These are phyloP conservation scores for Limonomyces culmigenus DNA, from an alignment of 1,284 basidiomycete genomes.

Conservation along the genomic window DNA sequence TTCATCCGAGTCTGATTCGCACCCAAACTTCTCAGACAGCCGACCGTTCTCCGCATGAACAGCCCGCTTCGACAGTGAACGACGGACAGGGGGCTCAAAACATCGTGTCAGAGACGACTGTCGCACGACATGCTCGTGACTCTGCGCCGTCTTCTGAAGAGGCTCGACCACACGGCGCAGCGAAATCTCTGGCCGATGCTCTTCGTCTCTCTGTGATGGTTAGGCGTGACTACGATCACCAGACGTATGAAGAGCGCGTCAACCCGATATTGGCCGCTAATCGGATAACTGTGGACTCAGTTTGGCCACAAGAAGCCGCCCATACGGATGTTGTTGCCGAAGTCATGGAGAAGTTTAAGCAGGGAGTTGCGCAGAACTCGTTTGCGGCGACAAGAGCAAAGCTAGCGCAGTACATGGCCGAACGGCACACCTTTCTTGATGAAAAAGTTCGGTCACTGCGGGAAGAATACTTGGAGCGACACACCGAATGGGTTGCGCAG, in stretches of 20 bases:
- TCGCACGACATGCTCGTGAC: too few species aligned
- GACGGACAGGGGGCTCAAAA: too few species aligned
- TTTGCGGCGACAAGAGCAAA: neutral
- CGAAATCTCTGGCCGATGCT: constrained; percentile 29
- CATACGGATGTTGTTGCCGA: constrained; percentile 10
- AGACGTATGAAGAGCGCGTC: constrained; percentile 41
- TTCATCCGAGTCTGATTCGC: too few species aligned
- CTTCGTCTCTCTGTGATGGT: constrained; percentile 43
- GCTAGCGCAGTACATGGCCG: neutral
- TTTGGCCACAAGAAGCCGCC: constrained; percentile 7
- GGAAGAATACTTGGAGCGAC: constrained; percentile 49
- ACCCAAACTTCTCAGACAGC: too few species aligned
- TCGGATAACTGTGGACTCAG: constrained; percentile 13
- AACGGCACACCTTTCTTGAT: constrained; percentile 17
- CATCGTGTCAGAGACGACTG: too few species aligned
- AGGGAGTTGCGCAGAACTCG: too few species aligned
- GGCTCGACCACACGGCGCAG: neutral
- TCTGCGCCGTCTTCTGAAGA: neutral
- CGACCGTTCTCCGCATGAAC: too few species aligned
- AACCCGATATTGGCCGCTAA: constrained; percentile 47
- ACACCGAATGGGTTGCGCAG: constrained; percentile 57
- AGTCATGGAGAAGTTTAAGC: neutral
- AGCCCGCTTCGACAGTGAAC: too few species aligned
- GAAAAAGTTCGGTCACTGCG: constrained; percentile 41
- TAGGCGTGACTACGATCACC: constrained; percentile 36